Conservation (phyloP, 129 eudicot genomes). For the sunflower (Helianthus annuus) region HanXRQr2.0-SUNRISE NC_035440.2:67850699-67851198, state of each 20-base stretch:
- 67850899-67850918: conserved; percentile 38
- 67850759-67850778: conserved; percentile 84
- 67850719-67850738: conserved; percentile 52
- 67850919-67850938: conserved; percentile 22
- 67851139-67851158: background rate
- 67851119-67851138: background rate
- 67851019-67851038: conserved; percentile 4
- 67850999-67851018: conserved; percentile 13
- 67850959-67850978: background rate
- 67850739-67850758: conserved; percentile 69
- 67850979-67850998: conserved; percentile 13
- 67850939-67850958: conserved; percentile 24
- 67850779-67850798: conserved; percentile 79
- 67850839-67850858: conserved; percentile 59
- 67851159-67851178: no score
- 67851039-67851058: background rate
- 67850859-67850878: conserved; percentile 60
- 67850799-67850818: conserved; percentile 66
- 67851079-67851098: background rate
- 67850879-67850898: conserved; percentile 58
- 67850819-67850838: conserved; percentile 83
- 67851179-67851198: no score
- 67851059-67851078: background rate
- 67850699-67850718: conserved; percentile 55
- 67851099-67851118: background rate